These are phyloP conservation scores for Telfairia occidentalis DNA, from an alignment of 331 rosid genomes.

Conservation along the genomic window DNA sequence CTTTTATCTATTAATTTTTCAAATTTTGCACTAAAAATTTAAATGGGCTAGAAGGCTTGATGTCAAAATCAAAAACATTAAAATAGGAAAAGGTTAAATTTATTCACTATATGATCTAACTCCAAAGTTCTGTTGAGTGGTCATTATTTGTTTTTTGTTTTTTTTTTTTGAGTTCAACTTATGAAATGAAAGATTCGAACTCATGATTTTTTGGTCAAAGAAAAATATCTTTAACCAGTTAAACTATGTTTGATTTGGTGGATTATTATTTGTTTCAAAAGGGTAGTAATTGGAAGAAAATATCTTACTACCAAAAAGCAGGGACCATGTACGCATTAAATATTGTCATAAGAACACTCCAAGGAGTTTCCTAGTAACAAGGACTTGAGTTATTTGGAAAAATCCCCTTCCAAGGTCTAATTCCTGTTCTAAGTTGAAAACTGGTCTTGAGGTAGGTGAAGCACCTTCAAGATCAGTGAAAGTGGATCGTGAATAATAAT, in stretches of 20 bases:
- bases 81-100: background rate
- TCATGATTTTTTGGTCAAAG: no score
- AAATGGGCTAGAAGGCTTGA: background rate
- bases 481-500: background rate
- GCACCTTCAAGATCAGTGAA: background rate
- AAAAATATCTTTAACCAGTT: no score
- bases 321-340: background rate
- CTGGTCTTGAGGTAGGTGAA: background rate
- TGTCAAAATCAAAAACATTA: background rate
- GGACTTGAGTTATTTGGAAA: background rate
- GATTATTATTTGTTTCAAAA: background rate
- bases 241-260: background rate
- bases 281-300: background rate
- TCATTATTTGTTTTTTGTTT: no score
- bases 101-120: background rate
- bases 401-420: background rate
- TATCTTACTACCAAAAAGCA: background rate
- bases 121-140: no score
- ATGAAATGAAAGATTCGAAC: no score
- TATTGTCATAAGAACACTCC: background rate
- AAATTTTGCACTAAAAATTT: background rate
- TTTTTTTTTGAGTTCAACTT: no score
- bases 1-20: no score
- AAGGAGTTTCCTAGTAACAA: background rate
- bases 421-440: background rate